Evolutionary conservation across 2,329 filamentous ascomycete genomes (phyloP), one percentile per base, ranked within the genome.

Genomic region (Lachnellula suecica): DNA sequence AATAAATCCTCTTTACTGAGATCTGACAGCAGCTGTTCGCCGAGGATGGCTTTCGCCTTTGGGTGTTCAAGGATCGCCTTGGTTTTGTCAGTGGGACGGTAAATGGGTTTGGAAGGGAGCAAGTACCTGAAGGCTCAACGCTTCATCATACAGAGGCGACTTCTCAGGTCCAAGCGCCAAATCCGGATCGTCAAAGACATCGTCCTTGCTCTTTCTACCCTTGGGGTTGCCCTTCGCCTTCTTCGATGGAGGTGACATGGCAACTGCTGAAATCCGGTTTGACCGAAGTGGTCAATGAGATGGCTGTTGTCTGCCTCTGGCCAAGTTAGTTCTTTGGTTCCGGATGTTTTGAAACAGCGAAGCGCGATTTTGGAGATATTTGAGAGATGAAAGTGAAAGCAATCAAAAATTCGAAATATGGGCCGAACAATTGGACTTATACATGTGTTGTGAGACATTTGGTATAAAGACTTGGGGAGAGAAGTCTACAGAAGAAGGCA

Each of bases 51-150:
- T 61, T 57, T 35, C 66, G 62, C 47, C 66, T 60, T 29, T 70
- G 46, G 68, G 44, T 74, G 70, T 22, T 72, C 67, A 67, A 76
- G 63, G 20, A 70, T 68, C 10, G 73, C 74, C 34, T 77, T n/a
- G n/a, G 66, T 25, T 70, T 51, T 49, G 58, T 56, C 19, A 19
- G 72, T 57, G 19, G 76, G 69, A 50, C 72, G 67, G 42, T 66
- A 63, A 56, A 74, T 73, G 53, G 73, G 71, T 19, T 61, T 59
- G 52, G 72, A 71, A 20, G 72, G 68, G 13, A 75, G 68, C 48
- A 63, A 68, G 20, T 70, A 40, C 37, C 19, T 40, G 37, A 13
- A 19, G 17, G 10, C 20, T 40, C 17, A 40, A 11, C 11, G 15
- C 11, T 10, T 40, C 37, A 10, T 19, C 19, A 22, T 61, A 42